Percentiles rank a stretch among this genome's conserved stretches.
These are phyloP conservation scores for Fomitopsis schrenkii DNA, from an alignment of 1,284 basidiomycete species.

Conservation along the genomic window DNA sequence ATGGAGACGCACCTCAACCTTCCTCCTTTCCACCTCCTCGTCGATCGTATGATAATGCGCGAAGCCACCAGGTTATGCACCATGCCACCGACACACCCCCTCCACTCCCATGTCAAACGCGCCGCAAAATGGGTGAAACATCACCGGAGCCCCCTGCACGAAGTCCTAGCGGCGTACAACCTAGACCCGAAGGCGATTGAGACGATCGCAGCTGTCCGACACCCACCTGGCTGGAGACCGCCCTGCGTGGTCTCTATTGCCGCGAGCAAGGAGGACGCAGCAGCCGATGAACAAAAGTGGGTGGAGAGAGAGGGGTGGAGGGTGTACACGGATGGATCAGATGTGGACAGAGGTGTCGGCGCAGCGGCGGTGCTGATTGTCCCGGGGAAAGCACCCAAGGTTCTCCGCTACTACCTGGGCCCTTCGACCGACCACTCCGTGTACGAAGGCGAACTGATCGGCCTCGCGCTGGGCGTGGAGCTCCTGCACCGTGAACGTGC, in stretches of 20 bases:
- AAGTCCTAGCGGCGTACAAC: neutral
- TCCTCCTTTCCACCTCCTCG: constrained; percentile 22
- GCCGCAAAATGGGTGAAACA: constrained; percentile 1
- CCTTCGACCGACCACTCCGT: constrained; percentile 21
- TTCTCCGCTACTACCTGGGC: constrained; percentile 21
- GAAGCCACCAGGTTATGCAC: constrained; percentile 27
- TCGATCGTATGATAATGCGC: constrained; percentile 20
- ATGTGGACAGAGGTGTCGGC: neutral
- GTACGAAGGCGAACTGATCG: constrained; percentile 28
- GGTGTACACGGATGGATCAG: no score
- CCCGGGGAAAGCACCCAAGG: neutral
- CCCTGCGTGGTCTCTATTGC: no score
- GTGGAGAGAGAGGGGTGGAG: no score
- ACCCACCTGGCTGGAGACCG: no score
- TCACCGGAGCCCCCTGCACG: neutral
- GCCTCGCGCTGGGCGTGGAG: constrained; percentile 13
- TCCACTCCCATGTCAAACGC: constrained; percentile 10
- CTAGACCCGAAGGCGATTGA: neutral
- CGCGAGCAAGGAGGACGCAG: no score
- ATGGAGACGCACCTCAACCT: constrained; percentile 29
- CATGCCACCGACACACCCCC: constrained; percentile 28
- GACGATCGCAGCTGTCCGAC: no score
- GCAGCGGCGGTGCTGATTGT: neutral
- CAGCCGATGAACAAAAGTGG: no score
- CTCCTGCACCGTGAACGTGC: constrained; percentile 1